Percentiles rank a stretch among this genome's conserved stretches.
Conservation (phyloP, 2,329 filamentous ascomycete species). For the Ilyonectria mors-panacis region DNA sequence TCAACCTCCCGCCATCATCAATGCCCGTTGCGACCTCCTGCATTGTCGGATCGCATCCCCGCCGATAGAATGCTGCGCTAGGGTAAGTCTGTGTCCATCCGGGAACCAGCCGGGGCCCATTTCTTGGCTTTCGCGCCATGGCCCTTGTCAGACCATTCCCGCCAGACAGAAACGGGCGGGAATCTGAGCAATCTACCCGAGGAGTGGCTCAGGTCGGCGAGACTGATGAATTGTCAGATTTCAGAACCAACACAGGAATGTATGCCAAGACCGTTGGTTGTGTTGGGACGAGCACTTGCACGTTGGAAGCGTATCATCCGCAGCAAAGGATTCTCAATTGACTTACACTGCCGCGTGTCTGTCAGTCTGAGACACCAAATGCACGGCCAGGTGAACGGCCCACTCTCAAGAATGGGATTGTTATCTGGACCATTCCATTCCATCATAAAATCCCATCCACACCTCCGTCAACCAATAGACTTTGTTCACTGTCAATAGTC, state of each 20-base stretch:
- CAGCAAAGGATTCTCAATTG: neutral
- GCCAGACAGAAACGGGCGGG: conserved; percentile 14
- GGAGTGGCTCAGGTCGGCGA: neutral
- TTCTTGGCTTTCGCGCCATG: conserved; percentile 3
- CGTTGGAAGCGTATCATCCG: neutral
- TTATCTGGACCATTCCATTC: neutral
- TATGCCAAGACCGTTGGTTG: neutral
- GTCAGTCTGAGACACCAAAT: neutral
- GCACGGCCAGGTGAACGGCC: neutral
- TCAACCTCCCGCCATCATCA: neutral
- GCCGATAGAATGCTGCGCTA: conserved; percentile 29
- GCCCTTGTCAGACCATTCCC: conserved; percentile 6
- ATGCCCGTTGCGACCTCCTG: conserved; percentile 2
- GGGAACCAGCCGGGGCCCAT: conserved; percentile 20
- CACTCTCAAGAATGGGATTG: neutral
- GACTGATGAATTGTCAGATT: conserved; percentile 9
- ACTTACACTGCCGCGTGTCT: neutral
- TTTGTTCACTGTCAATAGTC: neutral
- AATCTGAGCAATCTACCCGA: conserved; percentile 28
- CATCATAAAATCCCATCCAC: neutral
- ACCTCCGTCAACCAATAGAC: neutral
- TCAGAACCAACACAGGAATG: conserved; percentile 11
- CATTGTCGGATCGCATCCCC: conserved; percentile 29
- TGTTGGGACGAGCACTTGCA: neutral
- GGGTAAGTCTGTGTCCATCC: conserved; percentile 9